Evolutionary conservation across 1,284 basidiomycete species (phyloP).

Genomic region (Microbotryum lychnidis-dioicae): DNA sequence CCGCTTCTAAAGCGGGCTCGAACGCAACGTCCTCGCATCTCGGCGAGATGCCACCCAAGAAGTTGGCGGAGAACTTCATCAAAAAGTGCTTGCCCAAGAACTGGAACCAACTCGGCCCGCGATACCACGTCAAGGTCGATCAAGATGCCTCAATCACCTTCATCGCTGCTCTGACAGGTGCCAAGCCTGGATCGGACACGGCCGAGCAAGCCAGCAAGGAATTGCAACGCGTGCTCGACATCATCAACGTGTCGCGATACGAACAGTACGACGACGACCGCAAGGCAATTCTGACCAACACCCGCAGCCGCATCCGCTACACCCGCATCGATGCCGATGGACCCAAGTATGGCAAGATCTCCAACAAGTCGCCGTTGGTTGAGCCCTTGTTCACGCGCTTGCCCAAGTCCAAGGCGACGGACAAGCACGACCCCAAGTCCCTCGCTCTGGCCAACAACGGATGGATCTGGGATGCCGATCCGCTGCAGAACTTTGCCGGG

Average conservation of each 20-base stretch:
- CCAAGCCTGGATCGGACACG: slow-evolving; percentile 43
- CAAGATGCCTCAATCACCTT: slow-evolving; percentile 57
- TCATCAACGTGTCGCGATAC: slow-evolving; percentile 79
- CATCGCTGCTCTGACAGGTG: slow-evolving; percentile 56
- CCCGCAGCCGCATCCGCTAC: slow-evolving; percentile 69
- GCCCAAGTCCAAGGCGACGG: slow-evolving; percentile 47
- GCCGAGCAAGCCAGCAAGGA: slow-evolving; percentile 49
- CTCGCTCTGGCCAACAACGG: slow-evolving; percentile 93
- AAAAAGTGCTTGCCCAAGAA: slow-evolving; percentile 19
- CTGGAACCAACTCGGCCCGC: slow-evolving; percentile 44
- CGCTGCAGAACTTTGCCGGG: slow-evolving; percentile 89
- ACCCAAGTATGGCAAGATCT: slow-evolving; percentile 74
- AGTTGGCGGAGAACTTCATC: slow-evolving; percentile 55
- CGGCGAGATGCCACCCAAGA: slow-evolving; percentile 53
- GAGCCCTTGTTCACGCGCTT: slow-evolving; percentile 86
- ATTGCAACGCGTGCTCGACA: slow-evolving; percentile 70
- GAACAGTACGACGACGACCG: slow-evolving; percentile 74
- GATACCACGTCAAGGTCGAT: slow-evolving; percentile 61
- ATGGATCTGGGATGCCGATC: slow-evolving; percentile 97
- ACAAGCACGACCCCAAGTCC: slow-evolving; percentile 55
- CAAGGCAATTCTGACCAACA: slow-evolving; percentile 61
- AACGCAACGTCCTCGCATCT: slow-evolving; percentile 39
- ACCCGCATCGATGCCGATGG: slow-evolving; percentile 71
- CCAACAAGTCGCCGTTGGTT: slow-evolving; percentile 66
- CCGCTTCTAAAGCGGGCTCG: slow-evolving; percentile 35